Percentiles rank a stretch among this genome's conserved stretches.
phyloP scores from a whole-genome alignment of 1,284 basidiomycete genomes.

The Ustilago lituana region DNA sequence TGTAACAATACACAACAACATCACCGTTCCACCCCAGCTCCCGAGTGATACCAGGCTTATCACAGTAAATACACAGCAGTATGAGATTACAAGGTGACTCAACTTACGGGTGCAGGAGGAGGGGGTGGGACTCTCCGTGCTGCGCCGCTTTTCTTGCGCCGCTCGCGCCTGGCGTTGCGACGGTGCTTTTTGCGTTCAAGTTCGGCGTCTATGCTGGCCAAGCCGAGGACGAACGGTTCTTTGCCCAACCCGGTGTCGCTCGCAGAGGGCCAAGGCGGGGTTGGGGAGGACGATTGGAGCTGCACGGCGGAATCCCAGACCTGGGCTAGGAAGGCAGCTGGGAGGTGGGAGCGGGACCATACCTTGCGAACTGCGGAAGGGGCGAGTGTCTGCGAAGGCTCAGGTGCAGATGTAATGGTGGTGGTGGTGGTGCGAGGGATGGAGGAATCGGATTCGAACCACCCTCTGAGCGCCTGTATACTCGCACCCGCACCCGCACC shows the following conservation, averaged over 20 bases:
- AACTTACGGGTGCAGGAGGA: not conserved
- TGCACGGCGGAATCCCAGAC: slow-evolving; percentile 22
- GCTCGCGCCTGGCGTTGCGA: not conserved
- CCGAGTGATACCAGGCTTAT: too few relatives aligned
- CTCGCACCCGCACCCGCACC: too few relatives aligned
- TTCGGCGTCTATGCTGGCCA: slow-evolving; percentile 38
- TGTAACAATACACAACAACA: too few relatives aligned
- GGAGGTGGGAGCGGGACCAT: slow-evolving; percentile 25
- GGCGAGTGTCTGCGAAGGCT: not conserved
- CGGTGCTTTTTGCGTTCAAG: slow-evolving; percentile 13
- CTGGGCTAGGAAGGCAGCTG: slow-evolving; percentile 9
- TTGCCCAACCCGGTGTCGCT: slow-evolving; percentile 1
- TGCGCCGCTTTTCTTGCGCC: not conserved
- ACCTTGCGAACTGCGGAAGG: slow-evolving; percentile 9
- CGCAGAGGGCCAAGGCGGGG: too few relatives aligned
- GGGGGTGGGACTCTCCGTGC: slow-evolving; percentile 17
- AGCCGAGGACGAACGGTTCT: slow-evolving; percentile 18
- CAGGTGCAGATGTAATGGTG: not conserved
- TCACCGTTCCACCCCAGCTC: too few relatives aligned
- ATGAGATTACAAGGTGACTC: too few relatives aligned
- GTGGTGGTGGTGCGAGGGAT: not conserved
- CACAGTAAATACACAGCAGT: too few relatives aligned
- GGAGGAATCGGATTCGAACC: slow-evolving; percentile 37
- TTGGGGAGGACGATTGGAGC: not conserved
- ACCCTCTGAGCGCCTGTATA: slow-evolving; percentile 29